A percentile compares a stretch with the other conserved stretches of the same genome.
These are phyloP conservation scores for Spathaspora boniae DNA, from an alignment of 805 yeast genomes.

Conservation along the genomic window DNA sequence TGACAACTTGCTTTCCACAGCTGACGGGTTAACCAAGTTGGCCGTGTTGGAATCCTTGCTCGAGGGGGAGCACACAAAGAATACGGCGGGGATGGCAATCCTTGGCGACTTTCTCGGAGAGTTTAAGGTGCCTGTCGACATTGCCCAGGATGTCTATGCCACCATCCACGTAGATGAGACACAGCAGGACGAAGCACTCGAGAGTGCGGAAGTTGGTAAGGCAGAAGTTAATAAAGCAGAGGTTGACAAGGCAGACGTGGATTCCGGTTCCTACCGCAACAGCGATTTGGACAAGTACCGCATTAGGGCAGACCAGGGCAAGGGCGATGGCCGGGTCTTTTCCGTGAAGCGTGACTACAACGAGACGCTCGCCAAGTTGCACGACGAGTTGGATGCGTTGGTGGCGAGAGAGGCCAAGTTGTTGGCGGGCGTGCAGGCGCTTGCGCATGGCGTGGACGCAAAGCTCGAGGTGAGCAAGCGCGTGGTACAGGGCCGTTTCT, in stretches of 20 bases:
- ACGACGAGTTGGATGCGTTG: constrained; percentile 26
- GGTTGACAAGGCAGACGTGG: constrained; percentile 4
- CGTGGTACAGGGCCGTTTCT: constrained; percentile 26
- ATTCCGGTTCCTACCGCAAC: constrained; percentile 18
- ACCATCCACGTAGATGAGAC: constrained; percentile 22
- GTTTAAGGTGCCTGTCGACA: constrained; percentile 34
- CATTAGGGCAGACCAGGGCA: constrained; percentile 3
- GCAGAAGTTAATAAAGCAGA: constrained; percentile 2
- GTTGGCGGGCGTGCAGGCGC: constrained; percentile 17
- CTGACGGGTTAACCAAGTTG: constrained; percentile 28
- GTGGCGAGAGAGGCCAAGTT: constrained; percentile 21
- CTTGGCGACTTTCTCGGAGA: constrained; percentile 20
- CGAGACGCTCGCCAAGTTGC: constrained; percentile 27
- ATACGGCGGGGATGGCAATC: constrained; percentile 19
- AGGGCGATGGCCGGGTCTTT: constrained; percentile 14
- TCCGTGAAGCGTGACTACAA: constrained; percentile 35
- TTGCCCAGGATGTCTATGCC: constrained; percentile 36
- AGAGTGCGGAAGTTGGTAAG: constrained; percentile 2
- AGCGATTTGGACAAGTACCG: constrained; percentile 20
- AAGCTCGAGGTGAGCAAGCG: constrained; percentile 25
- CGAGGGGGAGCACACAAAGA: constrained; percentile 11
- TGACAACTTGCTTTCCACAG: constrained; percentile 25
- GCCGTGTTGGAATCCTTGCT: constrained; percentile 18
- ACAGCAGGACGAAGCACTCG: constrained; percentile 5
- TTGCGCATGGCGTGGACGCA: constrained; percentile 24